phyloP scores from a whole-genome alignment of 768 basidiomycete species.

The Gymnopilus junonius region DNA sequence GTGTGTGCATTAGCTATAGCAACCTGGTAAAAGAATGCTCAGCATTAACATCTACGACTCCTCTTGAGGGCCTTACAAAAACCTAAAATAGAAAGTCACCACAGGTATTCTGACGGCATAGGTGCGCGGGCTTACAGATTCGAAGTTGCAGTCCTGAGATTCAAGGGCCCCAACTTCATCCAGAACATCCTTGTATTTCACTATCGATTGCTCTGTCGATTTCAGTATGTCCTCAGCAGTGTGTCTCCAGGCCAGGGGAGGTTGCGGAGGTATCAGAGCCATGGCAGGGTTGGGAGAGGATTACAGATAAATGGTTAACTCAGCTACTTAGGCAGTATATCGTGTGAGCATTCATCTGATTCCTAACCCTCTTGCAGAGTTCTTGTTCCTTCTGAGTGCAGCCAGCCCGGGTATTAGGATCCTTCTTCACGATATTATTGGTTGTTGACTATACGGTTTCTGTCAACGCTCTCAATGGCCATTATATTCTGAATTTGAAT shows the following conservation, averaged over 20 bases:
- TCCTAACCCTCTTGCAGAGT: no score
- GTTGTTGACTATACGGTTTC: no score
- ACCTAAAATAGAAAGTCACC: conserved; percentile 46
- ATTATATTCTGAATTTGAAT: no score
- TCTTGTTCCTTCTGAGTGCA: no score
- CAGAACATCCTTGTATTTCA: conserved; percentile 52
- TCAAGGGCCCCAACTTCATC: conserved; percentile 66
- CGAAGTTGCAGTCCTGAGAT: conserved; percentile 61
- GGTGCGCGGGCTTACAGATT: conserved; percentile 56
- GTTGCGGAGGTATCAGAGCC: conserved; percentile 66
- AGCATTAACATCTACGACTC: no score
- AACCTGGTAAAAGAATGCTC: conserved; percentile 50
- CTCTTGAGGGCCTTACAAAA: conserved; percentile 69
- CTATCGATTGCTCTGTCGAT: conserved; percentile 63
- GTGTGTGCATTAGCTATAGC: conserved; percentile 64
- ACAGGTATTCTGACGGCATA: background rate
- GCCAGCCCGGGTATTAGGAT: no score
- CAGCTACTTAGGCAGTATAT: conserved; percentile 9
- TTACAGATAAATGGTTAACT: conserved; percentile 5
- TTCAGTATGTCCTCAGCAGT: conserved; percentile 59
- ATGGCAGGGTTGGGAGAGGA: conserved; percentile 31
- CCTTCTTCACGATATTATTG: no score
- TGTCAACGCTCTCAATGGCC: no score
- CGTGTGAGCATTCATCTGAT: no score
- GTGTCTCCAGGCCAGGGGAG: conserved; percentile 71